A percentile compares a stretch with the other conserved stretches of the same genome.
phyloP scores from a whole-genome alignment of 2,329 filamentous ascomycete species.

The Sporothrix protearum region DNA sequence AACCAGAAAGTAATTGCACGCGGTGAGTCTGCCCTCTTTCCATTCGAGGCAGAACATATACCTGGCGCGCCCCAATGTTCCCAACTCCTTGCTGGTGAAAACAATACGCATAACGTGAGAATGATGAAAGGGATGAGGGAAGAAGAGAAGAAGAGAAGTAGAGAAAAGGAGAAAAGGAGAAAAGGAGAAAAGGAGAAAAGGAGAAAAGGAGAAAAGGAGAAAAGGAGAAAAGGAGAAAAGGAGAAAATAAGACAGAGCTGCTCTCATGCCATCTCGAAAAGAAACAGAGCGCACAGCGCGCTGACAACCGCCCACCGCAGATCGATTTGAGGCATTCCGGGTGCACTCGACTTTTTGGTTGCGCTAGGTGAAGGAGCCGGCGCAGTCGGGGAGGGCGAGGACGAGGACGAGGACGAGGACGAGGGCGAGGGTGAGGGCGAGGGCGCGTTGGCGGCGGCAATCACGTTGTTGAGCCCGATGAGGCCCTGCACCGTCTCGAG shows the following conservation, averaged over 20 bases:
- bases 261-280: slow-evolving; percentile 24
- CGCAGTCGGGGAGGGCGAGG: not conserved
- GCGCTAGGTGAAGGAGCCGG: slow-evolving; percentile 17
- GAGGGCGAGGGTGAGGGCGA: not conserved
- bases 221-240: not conserved
- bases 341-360: slow-evolving; percentile 25
- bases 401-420: too few species aligned
- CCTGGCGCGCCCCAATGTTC: not conserved
- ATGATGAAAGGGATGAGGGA: not conserved
- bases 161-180: not conserved
- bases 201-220: not conserved
- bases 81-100: slow-evolving; percentile 15
- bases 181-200: not conserved
- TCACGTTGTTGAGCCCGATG: slow-evolving; percentile 35
- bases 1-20: not conserved
- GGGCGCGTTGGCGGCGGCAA: not conserved
- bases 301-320: slow-evolving; percentile 20
- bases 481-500: slow-evolving; percentile 61
- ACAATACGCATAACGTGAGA: not conserved
- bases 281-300: slow-evolving; percentile 17
- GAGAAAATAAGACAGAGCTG: not conserved
- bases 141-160: not conserved
- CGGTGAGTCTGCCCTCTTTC: not conserved
- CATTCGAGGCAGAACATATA: not conserved
- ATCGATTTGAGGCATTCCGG: slow-evolving; percentile 19